phyloP scores from a whole-genome alignment of 495 filamentous ascomycete species.

The Corynascus novoguineensis region DNA sequence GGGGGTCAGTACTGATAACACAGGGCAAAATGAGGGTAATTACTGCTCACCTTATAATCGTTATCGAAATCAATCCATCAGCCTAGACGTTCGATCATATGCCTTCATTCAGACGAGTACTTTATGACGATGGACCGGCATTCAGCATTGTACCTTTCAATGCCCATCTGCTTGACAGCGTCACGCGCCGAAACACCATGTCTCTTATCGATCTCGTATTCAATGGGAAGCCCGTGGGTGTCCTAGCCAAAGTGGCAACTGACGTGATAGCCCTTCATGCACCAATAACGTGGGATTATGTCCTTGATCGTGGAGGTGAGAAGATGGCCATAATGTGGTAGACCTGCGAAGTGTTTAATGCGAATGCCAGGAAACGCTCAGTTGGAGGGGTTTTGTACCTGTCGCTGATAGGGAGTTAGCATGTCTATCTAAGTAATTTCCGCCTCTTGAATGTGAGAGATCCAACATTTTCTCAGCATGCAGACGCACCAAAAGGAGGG shows the following conservation, averaged over 20 bases:
- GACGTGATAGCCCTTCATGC: constrained; percentile 86
- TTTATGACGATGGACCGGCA: constrained; percentile 88
- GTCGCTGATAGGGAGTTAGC: constrained; percentile 1
- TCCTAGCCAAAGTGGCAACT: constrained; percentile 64
- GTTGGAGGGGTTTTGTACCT: neutral
- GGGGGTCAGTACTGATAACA: neutral
- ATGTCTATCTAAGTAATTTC: neutral
- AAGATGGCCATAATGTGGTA: constrained; percentile 89
- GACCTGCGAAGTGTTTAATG: constrained; percentile 40
- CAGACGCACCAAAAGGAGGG: constrained; percentile 36
- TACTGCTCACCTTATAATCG: constrained; percentile 63
- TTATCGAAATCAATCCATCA: constrained; percentile 96
- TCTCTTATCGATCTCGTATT: constrained; percentile 95
- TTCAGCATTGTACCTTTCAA: constrained; percentile 82
- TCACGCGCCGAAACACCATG: constrained; percentile 75
- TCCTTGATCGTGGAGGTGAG: constrained; percentile 92
- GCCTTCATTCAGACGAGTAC: constrained; percentile 77
- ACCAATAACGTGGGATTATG: constrained; percentile 89
- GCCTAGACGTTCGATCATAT: constrained; percentile 81
- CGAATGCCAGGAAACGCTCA: neutral
- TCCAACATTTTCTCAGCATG: neutral
- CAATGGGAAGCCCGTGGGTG: constrained; percentile 89
- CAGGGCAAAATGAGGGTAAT: neutral
- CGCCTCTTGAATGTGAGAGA: neutral
- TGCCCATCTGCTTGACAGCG: constrained; percentile 74